Base-by-base conservation (phyloP, 2,329 filamentous ascomycete genomes). In the Pestalotiopsis sp. region DNA sequence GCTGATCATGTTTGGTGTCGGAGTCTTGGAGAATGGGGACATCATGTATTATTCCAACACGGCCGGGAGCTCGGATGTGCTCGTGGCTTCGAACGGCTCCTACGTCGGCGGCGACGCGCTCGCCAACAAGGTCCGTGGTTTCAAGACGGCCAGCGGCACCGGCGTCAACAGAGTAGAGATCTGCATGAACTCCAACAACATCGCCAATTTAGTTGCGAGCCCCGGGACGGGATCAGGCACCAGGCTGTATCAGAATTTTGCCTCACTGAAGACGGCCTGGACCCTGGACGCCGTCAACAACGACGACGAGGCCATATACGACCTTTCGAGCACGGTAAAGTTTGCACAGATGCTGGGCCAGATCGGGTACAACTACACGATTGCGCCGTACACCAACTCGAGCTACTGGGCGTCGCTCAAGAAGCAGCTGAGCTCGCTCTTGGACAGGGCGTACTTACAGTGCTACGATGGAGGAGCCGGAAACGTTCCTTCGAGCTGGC, bases 81-180 rank as follows among this genome's bases (percentile, higher is more conserved):
- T 81, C 13, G 68, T 81, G 35, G 80, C 81, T 1, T 78, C 78
- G 9, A 72, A 75, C 39, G 80, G 81, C 22, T 72, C 80, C 39
- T 87, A 87, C 68, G 80, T 85, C 6, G 84, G 83, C 13, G 81
- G 84, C 64, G 78, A 77, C 7, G 81, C 80, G n/a, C 79, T 87
- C 7, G 80, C 84, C 26, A 78, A 81, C 26, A 85, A 85, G 71
- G 74, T 86, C 1, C 73, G 72, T 52, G 80, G 79, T 1, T 79
- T 83, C 73, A 83, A 83, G 71, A 75, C 73, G 1, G 73, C 70
- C 24, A 70, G 67, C 52, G 66, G 58, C 10, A 80, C 80, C 1
- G 72, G 74, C 35, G 73, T 83, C 38, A 68, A 78, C 69, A 71
- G 81, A 4, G 71, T 83, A 24, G 81, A 84, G 71, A 78, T 84